These are phyloP conservation scores for Arachnomyces sp. DNA, from an alignment of 2,329 filamentous ascomycete genomes.

Conservation along the genomic window DNA sequence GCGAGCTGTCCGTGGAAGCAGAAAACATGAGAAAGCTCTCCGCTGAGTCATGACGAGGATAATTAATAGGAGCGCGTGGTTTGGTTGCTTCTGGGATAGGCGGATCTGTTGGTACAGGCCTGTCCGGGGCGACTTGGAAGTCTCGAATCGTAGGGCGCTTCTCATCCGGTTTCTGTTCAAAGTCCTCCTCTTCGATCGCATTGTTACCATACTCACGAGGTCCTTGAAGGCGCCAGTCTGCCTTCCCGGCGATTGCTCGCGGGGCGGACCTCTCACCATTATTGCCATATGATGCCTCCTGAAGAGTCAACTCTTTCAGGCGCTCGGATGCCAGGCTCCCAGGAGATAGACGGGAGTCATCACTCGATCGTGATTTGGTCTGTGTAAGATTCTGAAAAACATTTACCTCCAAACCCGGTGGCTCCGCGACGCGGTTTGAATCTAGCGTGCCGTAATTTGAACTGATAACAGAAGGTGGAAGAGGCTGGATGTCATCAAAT, in stretches of 20 bases:
- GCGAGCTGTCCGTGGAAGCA: slow-evolving; percentile 52
- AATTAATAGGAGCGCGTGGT: slow-evolving; percentile 25
- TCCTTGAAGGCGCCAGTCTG: slow-evolving; percentile 29
- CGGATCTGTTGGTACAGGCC: slow-evolving; percentile 43
- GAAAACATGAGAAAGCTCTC: slow-evolving; percentile 60
- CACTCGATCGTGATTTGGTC: slow-evolving; percentile 19
- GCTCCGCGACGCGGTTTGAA: slow-evolving; percentile 20
- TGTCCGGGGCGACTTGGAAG: slow-evolving; percentile 44
- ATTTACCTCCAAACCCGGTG: neutral
- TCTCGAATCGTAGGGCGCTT: slow-evolving; percentile 38
- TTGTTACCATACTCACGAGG: slow-evolving; percentile 20
- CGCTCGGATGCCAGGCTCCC: slow-evolving; percentile 19
- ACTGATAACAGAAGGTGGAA: slow-evolving; percentile 37
- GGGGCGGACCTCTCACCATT: slow-evolving; percentile 31
- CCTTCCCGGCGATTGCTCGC: slow-evolving; percentile 30
- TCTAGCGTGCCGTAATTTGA: slow-evolving; percentile 25
- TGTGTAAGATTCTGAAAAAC: slow-evolving; percentile 12
- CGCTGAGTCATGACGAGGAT: slow-evolving; percentile 49
- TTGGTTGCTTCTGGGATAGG: slow-evolving; percentile 21
- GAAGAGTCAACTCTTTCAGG: slow-evolving; percentile 16
- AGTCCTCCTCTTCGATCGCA: slow-evolving; percentile 26
- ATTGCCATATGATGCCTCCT: slow-evolving; percentile 15
- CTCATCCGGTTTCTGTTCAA: slow-evolving; percentile 34
- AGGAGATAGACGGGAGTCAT: slow-evolving; percentile 15
- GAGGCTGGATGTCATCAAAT: slow-evolving; percentile 31